phyloP scores from a whole-genome alignment of 306 rosid species.

The Benincasa hispida region DNA sequence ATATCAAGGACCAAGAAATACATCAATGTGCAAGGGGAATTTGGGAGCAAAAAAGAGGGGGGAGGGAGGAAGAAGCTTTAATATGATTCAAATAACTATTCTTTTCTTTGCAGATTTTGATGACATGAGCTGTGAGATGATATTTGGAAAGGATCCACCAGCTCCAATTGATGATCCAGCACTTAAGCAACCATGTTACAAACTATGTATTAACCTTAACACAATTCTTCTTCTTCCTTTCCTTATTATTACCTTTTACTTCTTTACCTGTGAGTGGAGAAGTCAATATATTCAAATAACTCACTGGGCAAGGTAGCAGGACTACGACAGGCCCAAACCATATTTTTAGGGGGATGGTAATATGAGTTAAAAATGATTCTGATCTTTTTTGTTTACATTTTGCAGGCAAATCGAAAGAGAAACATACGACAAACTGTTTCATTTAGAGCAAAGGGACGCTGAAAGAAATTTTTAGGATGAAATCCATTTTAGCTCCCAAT shows the following conservation, averaged over 20 bases:
- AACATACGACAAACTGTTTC: conserved; percentile 42
- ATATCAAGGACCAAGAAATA: background rate
- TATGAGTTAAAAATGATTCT: background rate
- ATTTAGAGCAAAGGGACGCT: conserved; percentile 15
- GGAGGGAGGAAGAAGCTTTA: background rate
- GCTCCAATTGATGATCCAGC: conserved; percentile 63
- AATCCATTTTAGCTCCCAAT: background rate
- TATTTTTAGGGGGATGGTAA: background rate
- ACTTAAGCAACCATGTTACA: conserved; percentile 82
- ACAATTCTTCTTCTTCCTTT: background rate
- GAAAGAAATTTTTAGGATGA: background rate
- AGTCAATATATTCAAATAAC: background rate
- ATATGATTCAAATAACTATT: background rate
- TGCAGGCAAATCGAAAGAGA: conserved; percentile 69
- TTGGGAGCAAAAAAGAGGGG: background rate
- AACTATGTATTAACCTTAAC: conserved; percentile 40
- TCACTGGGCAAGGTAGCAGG: background rate
- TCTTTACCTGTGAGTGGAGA: background rate
- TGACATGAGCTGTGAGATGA: conserved; percentile 97
- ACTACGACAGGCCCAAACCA: background rate
- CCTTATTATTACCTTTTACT: background rate
- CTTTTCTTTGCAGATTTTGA: conserved; percentile 65
- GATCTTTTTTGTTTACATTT: background rate
- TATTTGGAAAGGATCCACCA: conserved; percentile 82
- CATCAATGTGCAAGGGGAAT: background rate